Evolutionary conservation across 225 moss, liverwort and hornwort genomes (phyloP).

Genomic region (Climacium dendroides): DNA sequence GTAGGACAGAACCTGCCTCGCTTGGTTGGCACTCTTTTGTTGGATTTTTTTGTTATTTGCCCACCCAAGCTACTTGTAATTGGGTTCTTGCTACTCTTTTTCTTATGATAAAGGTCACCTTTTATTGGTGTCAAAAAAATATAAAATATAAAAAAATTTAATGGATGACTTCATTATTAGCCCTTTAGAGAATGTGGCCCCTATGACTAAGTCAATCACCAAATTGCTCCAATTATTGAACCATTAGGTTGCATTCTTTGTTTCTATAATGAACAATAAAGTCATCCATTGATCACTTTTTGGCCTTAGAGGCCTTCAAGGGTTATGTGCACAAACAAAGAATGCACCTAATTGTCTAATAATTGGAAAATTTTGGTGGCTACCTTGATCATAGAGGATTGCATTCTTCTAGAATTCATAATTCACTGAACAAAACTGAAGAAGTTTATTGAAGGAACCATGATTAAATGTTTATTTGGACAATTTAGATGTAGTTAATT

Average conservation of each 20-base stretch:
- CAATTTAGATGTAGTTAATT: neutral
- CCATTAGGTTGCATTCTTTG: too few relatives aligned
- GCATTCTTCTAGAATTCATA: neutral
- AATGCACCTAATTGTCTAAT: neutral
- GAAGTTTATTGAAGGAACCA: neutral
- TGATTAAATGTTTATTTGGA: neutral
- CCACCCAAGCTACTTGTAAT: too few relatives aligned
- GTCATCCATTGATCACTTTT: neutral
- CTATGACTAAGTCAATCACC: too few relatives aligned
- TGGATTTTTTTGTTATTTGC: too few relatives aligned
- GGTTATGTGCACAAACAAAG: neutral
- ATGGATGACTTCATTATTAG: neutral
- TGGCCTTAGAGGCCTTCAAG: fast-evolving
- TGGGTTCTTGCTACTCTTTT: too few relatives aligned
- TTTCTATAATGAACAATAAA: too few relatives aligned
- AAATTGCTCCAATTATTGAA: fast-evolving
- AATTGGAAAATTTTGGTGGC: neutral
- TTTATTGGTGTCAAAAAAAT: too few relatives aligned
- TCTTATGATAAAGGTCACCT: too few relatives aligned
- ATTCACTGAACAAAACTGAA: neutral
- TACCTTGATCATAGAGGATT: fast-evolving
- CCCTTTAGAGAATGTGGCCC: too few relatives aligned
- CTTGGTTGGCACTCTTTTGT: too few relatives aligned
- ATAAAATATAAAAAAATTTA: too few relatives aligned
- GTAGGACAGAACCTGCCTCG: too few relatives aligned